These are phyloP conservation scores for Botryotinia convoluta DNA, from an alignment of 2,329 filamentous ascomycete species.

Conservation along the genomic window DNA sequence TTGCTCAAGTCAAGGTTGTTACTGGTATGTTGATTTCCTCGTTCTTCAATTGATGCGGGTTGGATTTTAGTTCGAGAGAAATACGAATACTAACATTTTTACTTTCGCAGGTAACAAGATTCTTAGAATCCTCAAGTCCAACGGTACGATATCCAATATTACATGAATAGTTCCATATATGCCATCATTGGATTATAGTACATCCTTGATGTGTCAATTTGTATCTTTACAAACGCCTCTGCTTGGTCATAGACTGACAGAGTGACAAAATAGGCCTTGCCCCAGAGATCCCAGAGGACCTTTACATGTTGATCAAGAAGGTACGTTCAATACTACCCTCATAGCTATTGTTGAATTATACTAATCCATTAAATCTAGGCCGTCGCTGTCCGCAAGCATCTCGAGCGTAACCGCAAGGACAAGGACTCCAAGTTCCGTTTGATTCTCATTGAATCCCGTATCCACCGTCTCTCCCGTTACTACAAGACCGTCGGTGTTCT, in stretches of 20 bases:
- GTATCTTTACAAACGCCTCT: constrained; percentile 61
- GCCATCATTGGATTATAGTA: constrained; percentile 39
- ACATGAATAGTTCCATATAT: constrained; percentile 25
- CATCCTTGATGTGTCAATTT: constrained; percentile 28
- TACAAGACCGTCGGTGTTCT: constrained; percentile 92
- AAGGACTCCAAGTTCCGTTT: constrained; percentile 99
- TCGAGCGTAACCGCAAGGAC: constrained; percentile 99
- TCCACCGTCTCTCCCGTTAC: constrained; percentile 99
- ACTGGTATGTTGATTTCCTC: constrained; percentile 65
- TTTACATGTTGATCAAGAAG: constrained; percentile 99
- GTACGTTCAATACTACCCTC: constrained; percentile 47
- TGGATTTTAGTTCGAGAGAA: background rate
- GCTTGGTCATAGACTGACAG: constrained; percentile 88
- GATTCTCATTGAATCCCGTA: constrained; percentile 99
- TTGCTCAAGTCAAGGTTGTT: constrained; percentile 96
- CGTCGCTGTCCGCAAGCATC: constrained; percentile 98
- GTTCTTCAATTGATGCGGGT: background rate
- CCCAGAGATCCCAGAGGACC: constrained; percentile 97
- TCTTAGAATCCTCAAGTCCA: constrained; percentile 96
- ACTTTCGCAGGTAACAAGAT: constrained; percentile 86
- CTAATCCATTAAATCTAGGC: constrained; percentile 50
- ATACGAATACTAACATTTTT: constrained; percentile 34
- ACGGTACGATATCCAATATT: constrained; percentile 66
- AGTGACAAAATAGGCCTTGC: constrained; percentile 87
- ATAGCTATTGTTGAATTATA: constrained; percentile 5